Conservation (phyloP, 2,329 filamentous ascomycete genomes). For the Metarhizium brunneum region DNA sequence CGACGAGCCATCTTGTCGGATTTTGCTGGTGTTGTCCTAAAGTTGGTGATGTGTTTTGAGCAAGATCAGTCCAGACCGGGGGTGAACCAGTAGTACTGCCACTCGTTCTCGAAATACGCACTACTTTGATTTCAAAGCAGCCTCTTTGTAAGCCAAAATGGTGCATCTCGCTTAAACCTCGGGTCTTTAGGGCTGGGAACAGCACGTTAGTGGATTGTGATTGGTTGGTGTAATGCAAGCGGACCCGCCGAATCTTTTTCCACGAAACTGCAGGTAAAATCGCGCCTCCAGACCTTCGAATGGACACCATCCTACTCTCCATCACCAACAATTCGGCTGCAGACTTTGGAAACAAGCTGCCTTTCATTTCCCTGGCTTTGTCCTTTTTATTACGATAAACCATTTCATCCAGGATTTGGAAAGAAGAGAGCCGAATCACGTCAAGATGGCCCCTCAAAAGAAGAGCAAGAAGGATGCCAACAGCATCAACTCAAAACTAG, state of each 20-base stretch:
- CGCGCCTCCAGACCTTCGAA: background rate
- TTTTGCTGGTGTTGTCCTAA: constrained; percentile 29
- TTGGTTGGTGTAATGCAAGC: constrained; percentile 16
- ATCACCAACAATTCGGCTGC: constrained; percentile 12
- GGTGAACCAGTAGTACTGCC: constrained; percentile 17
- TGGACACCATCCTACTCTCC: background rate
- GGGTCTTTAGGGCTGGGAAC: constrained; percentile 29
- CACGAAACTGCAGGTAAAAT: background rate
- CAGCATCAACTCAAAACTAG: constrained; percentile 55
- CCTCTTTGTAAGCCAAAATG: constrained; percentile 18
- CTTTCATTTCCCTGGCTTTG: no score
- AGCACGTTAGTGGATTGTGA: constrained; percentile 8
- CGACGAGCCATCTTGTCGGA: constrained; percentile 95
- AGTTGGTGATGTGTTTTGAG: constrained; percentile 26
- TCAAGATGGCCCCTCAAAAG: constrained; percentile 62
- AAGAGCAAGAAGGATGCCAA: constrained; percentile 78
- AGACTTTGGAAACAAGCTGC: constrained; percentile 15
- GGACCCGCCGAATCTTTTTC: constrained; percentile 8
- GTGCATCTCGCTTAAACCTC: constrained; percentile 26
- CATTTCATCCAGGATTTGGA: no score
- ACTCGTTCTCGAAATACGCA: constrained; percentile 16
- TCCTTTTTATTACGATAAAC: no score
- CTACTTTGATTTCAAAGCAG: constrained; percentile 48
- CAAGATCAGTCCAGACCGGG: constrained; percentile 18
- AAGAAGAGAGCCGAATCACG: constrained; percentile 23